These are phyloP conservation scores for Aspergillus egyptiacus DNA, from an alignment of 495 filamentous ascomycete species.

Conservation along the genomic window DNA sequence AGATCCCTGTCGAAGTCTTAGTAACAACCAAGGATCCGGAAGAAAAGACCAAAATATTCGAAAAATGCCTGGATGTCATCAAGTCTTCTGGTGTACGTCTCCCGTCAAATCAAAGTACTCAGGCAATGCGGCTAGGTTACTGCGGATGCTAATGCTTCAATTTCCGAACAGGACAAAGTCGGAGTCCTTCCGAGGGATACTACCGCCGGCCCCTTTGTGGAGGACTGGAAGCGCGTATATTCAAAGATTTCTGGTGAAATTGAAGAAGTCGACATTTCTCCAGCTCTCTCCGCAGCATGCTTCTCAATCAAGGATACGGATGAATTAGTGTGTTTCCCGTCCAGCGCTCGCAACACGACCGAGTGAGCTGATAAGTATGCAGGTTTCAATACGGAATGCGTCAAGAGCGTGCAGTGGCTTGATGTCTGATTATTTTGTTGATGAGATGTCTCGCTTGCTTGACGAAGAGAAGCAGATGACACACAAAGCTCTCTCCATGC, in stretches of 20 bases:
- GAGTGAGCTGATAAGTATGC: conserved; percentile 6
- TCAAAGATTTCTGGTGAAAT: conserved; percentile 69
- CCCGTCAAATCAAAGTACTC: background rate
- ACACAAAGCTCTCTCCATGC: conserved; percentile 73
- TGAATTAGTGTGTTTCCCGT: conserved; percentile 57
- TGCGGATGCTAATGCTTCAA: background rate
- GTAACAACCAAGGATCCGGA: conserved; percentile 85
- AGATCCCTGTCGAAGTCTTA: conserved; percentile 82
- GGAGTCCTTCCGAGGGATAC: conserved; percentile 78
- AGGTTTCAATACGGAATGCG: conserved; percentile 86
- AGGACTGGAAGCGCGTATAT: conserved; percentile 88
- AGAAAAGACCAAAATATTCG: conserved; percentile 79
- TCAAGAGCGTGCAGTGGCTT: conserved; percentile 87
- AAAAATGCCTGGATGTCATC: conserved; percentile 75
- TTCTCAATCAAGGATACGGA: conserved; percentile 96
- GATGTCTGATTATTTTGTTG: conserved; percentile 90
- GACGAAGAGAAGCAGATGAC: conserved; percentile 96
- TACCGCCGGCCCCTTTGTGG: conserved; percentile 81
- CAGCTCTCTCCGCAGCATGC: conserved; percentile 72
- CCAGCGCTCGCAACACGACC: background rate
- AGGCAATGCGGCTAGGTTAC: too few relatives aligned
- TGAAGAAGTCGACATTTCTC: conserved; percentile 82
- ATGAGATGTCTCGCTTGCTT: conserved; percentile 92
- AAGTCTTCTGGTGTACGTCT: conserved; percentile 74
- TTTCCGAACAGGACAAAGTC: conserved; percentile 65